Evolutionary conservation across 2,329 filamentous ascomycete genomes (phyloP).

Genomic region (Fusarium setosum): DNA sequence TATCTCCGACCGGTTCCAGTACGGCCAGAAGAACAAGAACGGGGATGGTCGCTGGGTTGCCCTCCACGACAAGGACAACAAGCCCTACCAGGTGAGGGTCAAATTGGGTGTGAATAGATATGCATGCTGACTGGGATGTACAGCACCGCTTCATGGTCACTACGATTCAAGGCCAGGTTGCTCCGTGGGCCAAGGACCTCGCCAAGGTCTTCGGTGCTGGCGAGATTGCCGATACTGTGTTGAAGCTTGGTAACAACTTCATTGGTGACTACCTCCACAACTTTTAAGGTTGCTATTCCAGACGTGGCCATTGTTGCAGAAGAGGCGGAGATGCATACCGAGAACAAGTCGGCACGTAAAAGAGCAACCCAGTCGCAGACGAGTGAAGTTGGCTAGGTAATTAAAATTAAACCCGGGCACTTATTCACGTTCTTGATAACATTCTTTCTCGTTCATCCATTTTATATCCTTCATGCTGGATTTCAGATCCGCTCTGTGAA

Average conservation of each 20-base stretch:
- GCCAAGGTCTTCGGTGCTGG: conserved; percentile 19
- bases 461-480: too few species aligned
- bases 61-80: conserved; percentile 33
- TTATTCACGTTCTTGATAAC: too few species aligned
- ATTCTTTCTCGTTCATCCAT: too few species aligned
- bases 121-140: too few species aligned
- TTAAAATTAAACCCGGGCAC: too few species aligned
- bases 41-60: conserved; percentile 25
- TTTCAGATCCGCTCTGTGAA: too few species aligned
- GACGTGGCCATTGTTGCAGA: too few species aligned
- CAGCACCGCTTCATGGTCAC: conserved; percentile 29
- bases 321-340: too few species aligned
- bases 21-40: conserved; percentile 31
- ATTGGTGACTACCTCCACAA: conserved; percentile 29
- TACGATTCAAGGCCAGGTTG: conserved; percentile 11
- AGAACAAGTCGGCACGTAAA: too few species aligned
- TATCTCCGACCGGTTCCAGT: conserved; percentile 30
- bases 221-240: conserved; percentile 16
- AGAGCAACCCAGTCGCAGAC: too few species aligned
- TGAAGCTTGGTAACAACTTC: conserved; percentile 19
- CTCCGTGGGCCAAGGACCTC: conserved; percentile 11
- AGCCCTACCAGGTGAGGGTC: conserved; percentile 28
- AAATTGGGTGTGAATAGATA: too few species aligned
- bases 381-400: not conserved
- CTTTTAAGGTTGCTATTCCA: conserved; percentile 3